Percentiles rank a stretch among this genome's conserved stretches.
Evolutionary conservation across 768 basidiomycete genomes (phyloP).

Genomic region (Phylloporus scabripes): DNA sequence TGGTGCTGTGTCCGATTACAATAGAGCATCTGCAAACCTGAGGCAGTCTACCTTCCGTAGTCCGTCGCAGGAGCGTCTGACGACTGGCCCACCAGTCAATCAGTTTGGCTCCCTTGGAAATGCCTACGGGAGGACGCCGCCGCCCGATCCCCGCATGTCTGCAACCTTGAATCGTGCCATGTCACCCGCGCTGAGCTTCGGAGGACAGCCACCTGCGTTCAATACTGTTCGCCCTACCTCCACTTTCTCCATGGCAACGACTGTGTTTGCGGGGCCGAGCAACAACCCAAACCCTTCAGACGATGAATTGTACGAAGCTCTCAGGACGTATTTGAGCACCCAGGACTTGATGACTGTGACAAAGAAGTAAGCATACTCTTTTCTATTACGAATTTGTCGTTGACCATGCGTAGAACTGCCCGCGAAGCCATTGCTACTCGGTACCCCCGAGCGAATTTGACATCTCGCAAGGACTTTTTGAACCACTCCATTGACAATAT

Average conservation of each 20-base stretch:
- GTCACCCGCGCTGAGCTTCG: constrained; percentile 29
- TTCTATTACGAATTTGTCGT: neutral
- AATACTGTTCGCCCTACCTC: constrained; percentile 43
- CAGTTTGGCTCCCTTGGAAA: constrained; percentile 26
- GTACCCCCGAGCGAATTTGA: constrained; percentile 65
- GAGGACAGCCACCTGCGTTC: constrained; percentile 28
- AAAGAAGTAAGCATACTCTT: constrained; percentile 45
- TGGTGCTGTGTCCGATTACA: constrained; percentile 27
- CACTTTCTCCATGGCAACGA: constrained; percentile 58
- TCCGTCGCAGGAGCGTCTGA: constrained; percentile 36
- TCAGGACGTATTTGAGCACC: constrained; percentile 54
- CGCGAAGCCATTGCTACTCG: constrained; percentile 56
- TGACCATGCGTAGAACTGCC: constrained; percentile 41
- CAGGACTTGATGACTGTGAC: constrained; percentile 72
- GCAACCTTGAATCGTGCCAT: constrained; percentile 35
- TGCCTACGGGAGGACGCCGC: constrained; percentile 16
- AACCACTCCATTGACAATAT: constrained; percentile 65
- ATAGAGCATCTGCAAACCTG: constrained; percentile 23
- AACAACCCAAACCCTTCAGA: constrained; percentile 53
- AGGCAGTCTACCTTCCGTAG: constrained; percentile 24
- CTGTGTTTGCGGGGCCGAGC: constrained; percentile 46
- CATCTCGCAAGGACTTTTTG: constrained; percentile 52
- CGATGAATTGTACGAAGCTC: constrained; percentile 52
- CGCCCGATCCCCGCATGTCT: constrained; percentile 43
- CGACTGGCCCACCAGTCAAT: constrained; percentile 32